Conservation (phyloP, 2,329 filamentous ascomycete genomes). For the Apiospora rasikravindrae region DNA sequence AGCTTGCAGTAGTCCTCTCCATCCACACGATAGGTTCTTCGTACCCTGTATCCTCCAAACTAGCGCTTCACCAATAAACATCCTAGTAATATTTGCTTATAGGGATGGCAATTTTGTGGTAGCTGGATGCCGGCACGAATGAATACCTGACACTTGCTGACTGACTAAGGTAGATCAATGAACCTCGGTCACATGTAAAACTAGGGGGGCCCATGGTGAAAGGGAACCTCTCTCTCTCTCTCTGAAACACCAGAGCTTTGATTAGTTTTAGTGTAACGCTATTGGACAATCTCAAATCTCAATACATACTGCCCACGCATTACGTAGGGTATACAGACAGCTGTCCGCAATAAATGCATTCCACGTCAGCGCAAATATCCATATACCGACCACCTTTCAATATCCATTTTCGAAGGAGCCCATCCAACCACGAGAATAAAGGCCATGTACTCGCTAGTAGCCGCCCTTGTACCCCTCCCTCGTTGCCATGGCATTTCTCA, state of each 20-base stretch:
- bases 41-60: background rate
- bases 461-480: background rate
- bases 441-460: background rate
- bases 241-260: background rate
- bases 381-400: background rate
- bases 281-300: slow-evolving; percentile 17
- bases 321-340: background rate
- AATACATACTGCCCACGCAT: background rate
- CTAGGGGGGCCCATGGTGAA: background rate
- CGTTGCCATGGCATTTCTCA: slow-evolving; percentile 1
- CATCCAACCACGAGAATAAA: background rate
- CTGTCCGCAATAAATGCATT: background rate
- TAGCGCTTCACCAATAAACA: background rate
- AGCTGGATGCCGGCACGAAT: background rate
- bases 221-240: background rate
- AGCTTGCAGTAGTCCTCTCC: background rate
- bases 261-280: slow-evolving; percentile 18
- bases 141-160: too few relatives aligned
- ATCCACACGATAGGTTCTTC: background rate
- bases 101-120: background rate
- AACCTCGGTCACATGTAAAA: slow-evolving; percentile 14
- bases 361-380: background rate
- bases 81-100: background rate
- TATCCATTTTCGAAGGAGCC: background rate
- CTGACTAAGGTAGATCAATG: background rate